phyloP scores from a whole-genome alignment of 805 yeast species.

The Jamesozyma piceae region DNA sequence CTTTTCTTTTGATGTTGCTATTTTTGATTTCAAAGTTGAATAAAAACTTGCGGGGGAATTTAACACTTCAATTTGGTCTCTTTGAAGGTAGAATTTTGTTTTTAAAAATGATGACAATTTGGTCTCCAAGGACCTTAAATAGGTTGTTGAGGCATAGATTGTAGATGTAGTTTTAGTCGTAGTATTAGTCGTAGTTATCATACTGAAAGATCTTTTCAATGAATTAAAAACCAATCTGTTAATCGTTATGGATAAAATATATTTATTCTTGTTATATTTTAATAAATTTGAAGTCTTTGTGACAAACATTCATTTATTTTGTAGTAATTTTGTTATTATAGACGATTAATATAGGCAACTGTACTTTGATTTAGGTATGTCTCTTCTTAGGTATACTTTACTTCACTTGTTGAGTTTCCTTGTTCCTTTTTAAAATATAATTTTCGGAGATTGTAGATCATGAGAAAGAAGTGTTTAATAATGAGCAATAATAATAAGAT shows the following conservation, averaged over 20 bases:
- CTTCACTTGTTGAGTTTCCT: too few relatives aligned
- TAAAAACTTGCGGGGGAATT: constrained; percentile 69
- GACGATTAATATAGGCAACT: too few relatives aligned
- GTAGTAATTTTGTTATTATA: too few relatives aligned
- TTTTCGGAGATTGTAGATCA: too few relatives aligned
- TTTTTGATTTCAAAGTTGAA: constrained; percentile 49
- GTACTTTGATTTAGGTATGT: too few relatives aligned
- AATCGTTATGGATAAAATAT: too few relatives aligned
- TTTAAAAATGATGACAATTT: neutral
- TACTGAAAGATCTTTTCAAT: too few relatives aligned
- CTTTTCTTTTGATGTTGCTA: constrained; percentile 49
- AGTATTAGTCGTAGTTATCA: neutral
- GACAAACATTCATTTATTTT: neutral
- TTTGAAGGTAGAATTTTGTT: constrained; percentile 45
- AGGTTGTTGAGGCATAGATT: neutral
- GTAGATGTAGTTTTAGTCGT: neutral
- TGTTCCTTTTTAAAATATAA: too few relatives aligned
- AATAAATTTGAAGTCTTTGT: neutral
- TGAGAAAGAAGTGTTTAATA: too few relatives aligned
- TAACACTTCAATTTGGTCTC: constrained; percentile 52
- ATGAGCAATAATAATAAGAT: too few relatives aligned
- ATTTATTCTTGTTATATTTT: neutral
- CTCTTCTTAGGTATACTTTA: too few relatives aligned
- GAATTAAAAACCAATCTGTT: too few relatives aligned
- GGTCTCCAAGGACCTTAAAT: neutral